Percentiles rank a stretch among this genome's conserved stretches.
Evolutionary conservation across 768 basidiomycete genomes (phyloP).

Genomic region (Kwoniella mangroviensis): DNA sequence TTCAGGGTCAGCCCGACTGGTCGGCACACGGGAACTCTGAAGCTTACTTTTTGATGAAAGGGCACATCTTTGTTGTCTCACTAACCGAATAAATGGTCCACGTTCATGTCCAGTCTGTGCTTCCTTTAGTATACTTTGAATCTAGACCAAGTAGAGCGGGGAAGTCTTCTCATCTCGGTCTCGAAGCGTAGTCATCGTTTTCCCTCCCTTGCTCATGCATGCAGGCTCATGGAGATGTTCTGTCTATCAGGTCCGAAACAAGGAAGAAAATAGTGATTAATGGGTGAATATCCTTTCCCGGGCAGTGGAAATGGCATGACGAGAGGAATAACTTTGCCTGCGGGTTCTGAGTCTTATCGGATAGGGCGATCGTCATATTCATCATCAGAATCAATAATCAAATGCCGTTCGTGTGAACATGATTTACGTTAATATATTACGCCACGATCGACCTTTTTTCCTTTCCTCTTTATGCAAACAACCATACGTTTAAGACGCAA

Average conservation of each 20-base stretch:
- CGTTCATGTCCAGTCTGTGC: too few relatives aligned
- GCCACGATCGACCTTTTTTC: constrained; percentile 20
- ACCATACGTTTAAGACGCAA: too few relatives aligned
- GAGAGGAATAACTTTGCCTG: neutral
- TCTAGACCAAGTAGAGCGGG: constrained; percentile 3
- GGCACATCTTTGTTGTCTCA: neutral
- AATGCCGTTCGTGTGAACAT: constrained; percentile 11
- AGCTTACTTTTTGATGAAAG: neutral
- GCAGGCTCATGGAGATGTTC: neutral
- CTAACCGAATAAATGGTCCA: neutral
- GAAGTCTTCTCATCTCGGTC: neutral
- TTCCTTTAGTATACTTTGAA: neutral
- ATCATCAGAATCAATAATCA: neutral
- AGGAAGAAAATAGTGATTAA: neutral
- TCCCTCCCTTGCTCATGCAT: too few relatives aligned
- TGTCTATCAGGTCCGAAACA: constrained; percentile 15
- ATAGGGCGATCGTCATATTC: constrained; percentile 9
- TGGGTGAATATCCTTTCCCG: neutral
- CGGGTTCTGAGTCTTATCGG: neutral
- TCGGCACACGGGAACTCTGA: constrained; percentile 7
- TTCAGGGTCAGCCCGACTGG: constrained; percentile 5
- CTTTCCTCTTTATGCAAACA: neutral
- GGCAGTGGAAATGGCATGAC: neutral
- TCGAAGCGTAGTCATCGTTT: neutral
- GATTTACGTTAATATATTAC: constrained; percentile 19